Percentiles rank a stretch among this genome's conserved stretches.
Conservation (phyloP, 257 asterid genomes). For the Cordia subcordata region DNA sequence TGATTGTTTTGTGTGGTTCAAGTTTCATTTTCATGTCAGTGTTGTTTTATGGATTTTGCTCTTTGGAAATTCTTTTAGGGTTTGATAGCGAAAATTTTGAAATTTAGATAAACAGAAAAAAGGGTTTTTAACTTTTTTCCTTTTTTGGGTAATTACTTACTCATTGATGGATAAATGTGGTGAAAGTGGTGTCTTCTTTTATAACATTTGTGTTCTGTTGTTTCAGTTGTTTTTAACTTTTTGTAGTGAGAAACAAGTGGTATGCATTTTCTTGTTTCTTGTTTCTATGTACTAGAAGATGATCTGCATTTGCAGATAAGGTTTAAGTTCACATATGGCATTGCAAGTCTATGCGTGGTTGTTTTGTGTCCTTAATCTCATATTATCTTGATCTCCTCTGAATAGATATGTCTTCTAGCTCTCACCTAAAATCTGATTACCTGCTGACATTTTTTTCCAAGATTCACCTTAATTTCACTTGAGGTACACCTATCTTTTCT, state of each 20-base stretch:
- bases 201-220: constrained; percentile 11
- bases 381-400: background rate
- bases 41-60: background rate
- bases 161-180: constrained; percentile 15
- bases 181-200: constrained; percentile 9
- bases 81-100: too few species aligned
- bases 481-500: too few species aligned
- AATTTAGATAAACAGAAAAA: too few species aligned
- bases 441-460: too few species aligned
- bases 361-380: constrained; percentile 10
- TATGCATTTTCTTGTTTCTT: constrained; percentile 19
- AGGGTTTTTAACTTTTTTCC: too few species aligned
- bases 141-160: background rate
- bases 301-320: constrained; percentile 17
- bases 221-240: constrained; percentile 22
- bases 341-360: constrained; percentile 8
- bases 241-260: constrained; percentile 15
- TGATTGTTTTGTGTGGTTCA: constrained; percentile 18
- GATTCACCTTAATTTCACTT: too few species aligned
- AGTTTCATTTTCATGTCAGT: constrained; percentile 12
- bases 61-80: background rate
- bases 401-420: too few species aligned
- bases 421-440: too few species aligned
- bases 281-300: constrained; percentile 18
- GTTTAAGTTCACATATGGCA: constrained; percentile 10